Evolutionary conservation across 345 rosid genomes (phyloP).

Genomic region (Carallia pectinifolia): DNA sequence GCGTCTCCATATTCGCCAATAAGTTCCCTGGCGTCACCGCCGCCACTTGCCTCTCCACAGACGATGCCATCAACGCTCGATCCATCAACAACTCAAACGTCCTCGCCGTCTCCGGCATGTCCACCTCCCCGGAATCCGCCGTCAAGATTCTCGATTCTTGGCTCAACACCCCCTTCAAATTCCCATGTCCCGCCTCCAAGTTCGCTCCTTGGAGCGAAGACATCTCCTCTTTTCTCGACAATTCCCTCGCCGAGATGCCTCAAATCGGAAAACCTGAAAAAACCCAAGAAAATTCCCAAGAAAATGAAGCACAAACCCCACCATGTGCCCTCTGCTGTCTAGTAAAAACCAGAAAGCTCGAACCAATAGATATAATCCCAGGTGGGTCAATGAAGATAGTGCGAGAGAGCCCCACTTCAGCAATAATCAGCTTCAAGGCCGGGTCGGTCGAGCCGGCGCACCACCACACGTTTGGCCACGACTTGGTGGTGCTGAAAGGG

Average conservation of each 20-base stretch:
- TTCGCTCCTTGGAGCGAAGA: slow-evolving; percentile 61
- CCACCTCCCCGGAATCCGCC: slow-evolving; percentile 54
- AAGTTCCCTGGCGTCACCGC: slow-evolving; percentile 76
- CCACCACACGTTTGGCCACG: slow-evolving; percentile 89
- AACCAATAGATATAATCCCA: slow-evolving; percentile 62
- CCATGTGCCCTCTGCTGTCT: slow-evolving; percentile 61
- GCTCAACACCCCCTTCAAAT: slow-evolving; percentile 58
- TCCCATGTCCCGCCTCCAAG: slow-evolving; percentile 43
- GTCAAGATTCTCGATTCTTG: slow-evolving; percentile 58
- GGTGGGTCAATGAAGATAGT: slow-evolving; percentile 92
- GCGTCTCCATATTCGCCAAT: slow-evolving; percentile 79
- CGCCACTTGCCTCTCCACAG: slow-evolving; percentile 59
- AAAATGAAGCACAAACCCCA: neutral
- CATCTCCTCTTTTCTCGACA: slow-evolving; percentile 47
- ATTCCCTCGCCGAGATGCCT: slow-evolving; percentile 49
- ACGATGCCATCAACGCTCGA: slow-evolving; percentile 60
- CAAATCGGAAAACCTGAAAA: slow-evolving; percentile 38
- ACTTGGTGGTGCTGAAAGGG: slow-evolving; percentile 66
- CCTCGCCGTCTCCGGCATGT: slow-evolving; percentile 60
- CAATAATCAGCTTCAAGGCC: slow-evolving; percentile 67
- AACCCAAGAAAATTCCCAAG: too few relatives aligned
- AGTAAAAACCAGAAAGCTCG: slow-evolving; percentile 58
- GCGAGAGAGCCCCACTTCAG: slow-evolving; percentile 82
- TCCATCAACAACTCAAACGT: slow-evolving; percentile 78
- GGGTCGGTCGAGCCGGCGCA: slow-evolving; percentile 95